Conservation (phyloP, 2,329 filamentous ascomycete species). For the Herpotrichia juniperi region DNA sequence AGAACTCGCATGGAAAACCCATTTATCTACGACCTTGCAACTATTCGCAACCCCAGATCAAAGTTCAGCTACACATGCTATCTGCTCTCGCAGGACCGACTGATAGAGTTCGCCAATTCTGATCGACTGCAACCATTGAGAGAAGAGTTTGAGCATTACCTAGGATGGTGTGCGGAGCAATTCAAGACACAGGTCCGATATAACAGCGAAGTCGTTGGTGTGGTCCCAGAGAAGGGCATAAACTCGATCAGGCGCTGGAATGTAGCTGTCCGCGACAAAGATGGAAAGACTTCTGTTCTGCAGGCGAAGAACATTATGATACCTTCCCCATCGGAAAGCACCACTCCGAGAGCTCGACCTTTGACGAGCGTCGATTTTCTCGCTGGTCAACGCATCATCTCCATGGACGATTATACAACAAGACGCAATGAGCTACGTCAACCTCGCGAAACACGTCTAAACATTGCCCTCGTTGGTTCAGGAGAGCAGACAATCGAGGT, state of each 20-base stretch:
- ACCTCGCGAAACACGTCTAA: conserved; percentile 32
- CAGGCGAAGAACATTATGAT: conserved; percentile 31
- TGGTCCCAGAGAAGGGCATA: conserved; percentile 29
- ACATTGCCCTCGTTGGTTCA: conserved; percentile 39
- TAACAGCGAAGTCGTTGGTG: conserved; percentile 35
- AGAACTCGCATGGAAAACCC: conserved; percentile 42
- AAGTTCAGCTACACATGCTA: conserved; percentile 44
- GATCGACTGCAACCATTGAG: conserved; percentile 44
- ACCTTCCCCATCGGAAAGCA: conserved; percentile 27
- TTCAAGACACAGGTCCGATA: conserved; percentile 41
- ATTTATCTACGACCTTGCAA: conserved; percentile 44
- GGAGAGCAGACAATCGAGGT: conserved; percentile 35
- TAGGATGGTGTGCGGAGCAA: conserved; percentile 43
- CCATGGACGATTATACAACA: conserved; percentile 36
- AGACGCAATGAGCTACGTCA: conserved; percentile 38
- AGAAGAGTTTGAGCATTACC: conserved; percentile 47
- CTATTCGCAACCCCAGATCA: conserved; percentile 42
- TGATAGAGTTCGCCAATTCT: conserved; percentile 45
- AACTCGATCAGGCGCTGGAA: conserved; percentile 32
- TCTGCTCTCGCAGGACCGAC: conserved; percentile 34
- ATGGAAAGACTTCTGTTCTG: conserved; percentile 29
- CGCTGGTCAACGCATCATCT: conserved; percentile 41
- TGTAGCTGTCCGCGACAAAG: conserved; percentile 31
- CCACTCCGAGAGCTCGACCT: conserved; percentile 19
- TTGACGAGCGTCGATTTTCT: conserved; percentile 35